Base-by-base conservation (phyloP, 352 stramenopile genomes). In the Thalassiosira hispida region DNA sequence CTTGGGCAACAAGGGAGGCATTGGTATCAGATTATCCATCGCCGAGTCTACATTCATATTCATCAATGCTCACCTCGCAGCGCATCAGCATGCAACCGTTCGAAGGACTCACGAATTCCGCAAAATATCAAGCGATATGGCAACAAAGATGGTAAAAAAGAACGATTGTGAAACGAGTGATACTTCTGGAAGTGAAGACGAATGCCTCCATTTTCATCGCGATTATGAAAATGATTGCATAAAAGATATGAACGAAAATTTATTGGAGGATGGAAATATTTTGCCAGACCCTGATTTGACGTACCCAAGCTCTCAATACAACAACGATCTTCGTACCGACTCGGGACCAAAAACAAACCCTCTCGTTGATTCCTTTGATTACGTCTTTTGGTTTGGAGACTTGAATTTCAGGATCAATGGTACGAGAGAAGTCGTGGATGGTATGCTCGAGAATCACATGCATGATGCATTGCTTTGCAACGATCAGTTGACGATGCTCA, bases 371-470 rank as follows among this genome's bases (percentile, higher is more conserved):
- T 67, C 61, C 5, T 97, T 97, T 70, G 95, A 98, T 64, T 86
- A 93, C 35, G 92, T 97, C 0, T 97, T 97, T 65, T 97, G 93
- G 93, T 94, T 90, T 53, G 95, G 95, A 0, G 95, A 98, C 68
- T 87, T 98, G 22, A 96, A 96, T 67, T 98, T 97, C 75, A 92
- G 95, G 44, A 95, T 98, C 51, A 95, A 97, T 67, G 92, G 92
- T 29, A 96, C 94, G 12, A 82, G 95, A 6, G 85, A 93, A 29
- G 94, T 96, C 83, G 94, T 97, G 0, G 95, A 98, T 56, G 79
- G 81, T 0, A 69, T 96, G 18, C 71, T 98, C 22, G 73, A 93
- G 18, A 81, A 89, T 49, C 92, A 96, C 53, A 87, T 96, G 35
- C 86, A 96, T 70, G 89, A 91, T 2, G 89, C 94, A 31, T 67